Conservation (phyloP, 306 rosid species). For the Gynostemma pentaphyllum region DNA sequence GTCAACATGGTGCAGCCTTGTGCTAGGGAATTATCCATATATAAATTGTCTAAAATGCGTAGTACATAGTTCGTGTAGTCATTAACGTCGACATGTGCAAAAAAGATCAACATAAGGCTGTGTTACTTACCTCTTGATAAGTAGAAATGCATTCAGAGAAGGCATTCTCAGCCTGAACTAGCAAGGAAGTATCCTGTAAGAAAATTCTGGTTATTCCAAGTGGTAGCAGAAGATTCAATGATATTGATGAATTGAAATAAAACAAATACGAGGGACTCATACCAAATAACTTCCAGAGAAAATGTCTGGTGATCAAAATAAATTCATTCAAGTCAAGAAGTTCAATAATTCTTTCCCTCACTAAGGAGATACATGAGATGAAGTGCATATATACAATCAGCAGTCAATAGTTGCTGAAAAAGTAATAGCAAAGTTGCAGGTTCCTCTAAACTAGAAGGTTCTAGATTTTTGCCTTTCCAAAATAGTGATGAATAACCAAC, state of each 20-base stretch:
- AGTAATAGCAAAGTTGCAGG: too few species aligned
- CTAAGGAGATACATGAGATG: too few species aligned
- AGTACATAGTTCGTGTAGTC: background rate
- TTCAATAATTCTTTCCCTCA: too few species aligned
- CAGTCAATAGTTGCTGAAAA: too few species aligned
- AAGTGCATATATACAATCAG: too few species aligned
- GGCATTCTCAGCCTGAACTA: constrained; percentile 35
- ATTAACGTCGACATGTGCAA: background rate
- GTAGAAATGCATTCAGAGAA: constrained; percentile 49
- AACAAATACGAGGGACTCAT: background rate
- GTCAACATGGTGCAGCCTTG: background rate
- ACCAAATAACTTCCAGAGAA: background rate
- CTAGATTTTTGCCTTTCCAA: background rate
- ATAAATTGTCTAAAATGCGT: background rate
- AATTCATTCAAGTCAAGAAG: background rate
- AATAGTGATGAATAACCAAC: too few species aligned
- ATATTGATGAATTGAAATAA: background rate
- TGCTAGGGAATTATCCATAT: too few species aligned
- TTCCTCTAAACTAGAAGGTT: too few species aligned
- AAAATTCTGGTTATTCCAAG: constrained; percentile 3
- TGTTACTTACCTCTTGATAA: constrained; percentile 53
- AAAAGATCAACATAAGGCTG: background rate
- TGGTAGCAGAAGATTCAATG: background rate
- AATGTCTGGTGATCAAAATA: background rate
- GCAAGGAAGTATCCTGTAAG: constrained; percentile 32